These are phyloP conservation scores for Trametes cinnabarina DNA, from an alignment of 768 basidiomycete species.

Conservation along the genomic window DNA sequence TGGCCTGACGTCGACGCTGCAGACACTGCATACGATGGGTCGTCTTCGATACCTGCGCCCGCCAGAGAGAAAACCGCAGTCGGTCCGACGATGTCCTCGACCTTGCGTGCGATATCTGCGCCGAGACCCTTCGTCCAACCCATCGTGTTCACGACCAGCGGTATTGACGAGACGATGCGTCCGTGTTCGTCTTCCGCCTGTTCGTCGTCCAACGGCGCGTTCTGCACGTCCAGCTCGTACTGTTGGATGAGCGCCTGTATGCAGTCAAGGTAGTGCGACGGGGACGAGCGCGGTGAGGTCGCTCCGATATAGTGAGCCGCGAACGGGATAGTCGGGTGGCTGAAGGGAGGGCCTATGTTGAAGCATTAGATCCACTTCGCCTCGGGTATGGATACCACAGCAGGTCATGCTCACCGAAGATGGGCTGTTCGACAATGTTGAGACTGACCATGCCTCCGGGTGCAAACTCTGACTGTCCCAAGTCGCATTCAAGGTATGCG, in stretches of 20 bases:
- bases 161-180: slow-evolving; percentile 58
- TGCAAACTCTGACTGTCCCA: slow-evolving; percentile 93
- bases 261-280: slow-evolving; percentile 70
- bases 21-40: not conserved
- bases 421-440: slow-evolving; percentile 60
- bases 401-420: slow-evolving; percentile 57
- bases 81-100: slow-evolving; percentile 65
- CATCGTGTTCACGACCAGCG: slow-evolving; percentile 93
- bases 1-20: not conserved
- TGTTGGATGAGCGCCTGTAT: slow-evolving; percentile 64
- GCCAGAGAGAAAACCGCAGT: slow-evolving; percentile 57
- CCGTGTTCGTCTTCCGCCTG: slow-evolving; percentile 27
- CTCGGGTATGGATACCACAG: not conserved
- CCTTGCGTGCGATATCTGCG: slow-evolving; percentile 66
- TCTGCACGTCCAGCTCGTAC: slow-evolving; percentile 69
- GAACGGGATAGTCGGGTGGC: slow-evolving; percentile 71
- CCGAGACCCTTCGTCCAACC: slow-evolving; percentile 97
- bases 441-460: slow-evolving; percentile 84
- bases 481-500: slow-evolving; percentile 89
- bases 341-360: slow-evolving; percentile 84
- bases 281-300: slow-evolving; percentile 72
- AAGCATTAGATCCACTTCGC: no score
- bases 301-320: slow-evolving; percentile 82
- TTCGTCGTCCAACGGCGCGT: slow-evolving; percentile 32
- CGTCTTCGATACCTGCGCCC: slow-evolving; percentile 10